Base-by-base conservation (phyloP, 1,284 basidiomycete species). In the Cronartium quercuum region DNA sequence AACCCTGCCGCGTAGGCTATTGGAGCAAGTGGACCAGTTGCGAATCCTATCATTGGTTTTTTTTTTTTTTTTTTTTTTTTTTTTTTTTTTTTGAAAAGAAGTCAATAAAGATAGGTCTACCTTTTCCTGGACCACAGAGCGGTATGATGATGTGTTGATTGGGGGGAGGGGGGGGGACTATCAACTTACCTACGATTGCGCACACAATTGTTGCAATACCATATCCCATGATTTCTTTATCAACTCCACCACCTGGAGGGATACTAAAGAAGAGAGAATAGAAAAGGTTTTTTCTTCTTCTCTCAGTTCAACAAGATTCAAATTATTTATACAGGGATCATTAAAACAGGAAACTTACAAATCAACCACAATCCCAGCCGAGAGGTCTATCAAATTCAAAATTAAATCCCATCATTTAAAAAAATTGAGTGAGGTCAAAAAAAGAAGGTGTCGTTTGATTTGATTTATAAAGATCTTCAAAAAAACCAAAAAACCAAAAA, bases 121-220 rank as follows among this genome's bases (percentile, higher is more conserved):
- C n/a, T n/a, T n/a, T n/a, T n/a, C n/a, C n/a, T n/a, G n/a, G n/a
- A n/a, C n/a, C n/a, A n/a, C n/a, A n/a, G n/a, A n/a, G n/a, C n/a
- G n/a, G n/a, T 51, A 10, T 13, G 12, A 51, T 18, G 47, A 51
- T n/a, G 10, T 51, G 47, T 18, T 44, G 15, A 51, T 18, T 13
- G 47, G 21, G 47, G 47, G 21, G 21, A 51, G 47, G 21, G 4
- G 15, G 10, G 47, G 4, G 47, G 21, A 51, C n/a, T n/a, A 4
- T 51, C 3, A 21, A 51, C 47, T 51, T 13, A 51, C 47, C 47
- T 51, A 51, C 10, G 21, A 51, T 60, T 41, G 34, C 42, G 40
- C 64, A 55, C 15, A 73, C 69, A 21, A 73, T 10, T n/a, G 69
- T 73, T 6, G 69, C 69, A 40, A 73, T 40, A 29, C 44, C 63